These are phyloP conservation scores for Phytopythium boreale DNA, from an alignment of 352 stramenopile genomes.

Conservation along the genomic window DNA sequence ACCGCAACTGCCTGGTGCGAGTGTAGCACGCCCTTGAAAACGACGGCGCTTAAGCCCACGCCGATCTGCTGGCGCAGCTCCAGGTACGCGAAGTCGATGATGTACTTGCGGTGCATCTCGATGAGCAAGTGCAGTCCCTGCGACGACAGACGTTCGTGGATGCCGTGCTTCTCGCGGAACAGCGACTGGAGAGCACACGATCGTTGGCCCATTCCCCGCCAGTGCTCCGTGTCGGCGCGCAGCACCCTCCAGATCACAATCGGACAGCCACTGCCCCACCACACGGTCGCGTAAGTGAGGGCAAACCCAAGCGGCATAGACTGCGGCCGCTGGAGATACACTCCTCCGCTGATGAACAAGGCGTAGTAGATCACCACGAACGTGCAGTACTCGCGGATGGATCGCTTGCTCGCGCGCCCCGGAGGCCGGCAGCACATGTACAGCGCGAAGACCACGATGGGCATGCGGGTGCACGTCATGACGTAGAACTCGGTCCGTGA, in stretches of 20 bases:
- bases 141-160: constrained; percentile 27
- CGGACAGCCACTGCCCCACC: constrained; percentile 20
- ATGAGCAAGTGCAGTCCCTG: constrained; percentile 64
- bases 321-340: neutral
- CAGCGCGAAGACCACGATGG: constrained; percentile 16
- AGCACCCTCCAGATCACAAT: constrained; percentile 32
- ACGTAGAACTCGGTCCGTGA: constrained; percentile 18
- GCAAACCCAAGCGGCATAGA: constrained; percentile 13
- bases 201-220: constrained; percentile 32
- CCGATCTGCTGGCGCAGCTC: constrained; percentile 56
- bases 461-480: constrained; percentile 12
- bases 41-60: constrained; percentile 33
- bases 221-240: constrained; percentile 50
- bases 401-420: constrained; percentile 20
- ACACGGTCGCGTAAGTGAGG: constrained; percentile 27
- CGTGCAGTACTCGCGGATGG: constrained; percentile 31
- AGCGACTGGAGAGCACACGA: constrained; percentile 20
- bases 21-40: constrained; percentile 42
- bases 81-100: constrained; percentile 76
- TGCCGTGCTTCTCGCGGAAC: constrained; percentile 24
- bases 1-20: constrained; percentile 40
- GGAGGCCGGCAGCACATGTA: constrained; percentile 24
- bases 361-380: constrained; percentile 36
- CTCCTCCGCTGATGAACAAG: constrained; percentile 28
- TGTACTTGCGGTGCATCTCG: constrained; percentile 67